phyloP scores from a whole-genome alignment of 371 early-diverging fungal species.

The Mortierella sp. region DNA sequence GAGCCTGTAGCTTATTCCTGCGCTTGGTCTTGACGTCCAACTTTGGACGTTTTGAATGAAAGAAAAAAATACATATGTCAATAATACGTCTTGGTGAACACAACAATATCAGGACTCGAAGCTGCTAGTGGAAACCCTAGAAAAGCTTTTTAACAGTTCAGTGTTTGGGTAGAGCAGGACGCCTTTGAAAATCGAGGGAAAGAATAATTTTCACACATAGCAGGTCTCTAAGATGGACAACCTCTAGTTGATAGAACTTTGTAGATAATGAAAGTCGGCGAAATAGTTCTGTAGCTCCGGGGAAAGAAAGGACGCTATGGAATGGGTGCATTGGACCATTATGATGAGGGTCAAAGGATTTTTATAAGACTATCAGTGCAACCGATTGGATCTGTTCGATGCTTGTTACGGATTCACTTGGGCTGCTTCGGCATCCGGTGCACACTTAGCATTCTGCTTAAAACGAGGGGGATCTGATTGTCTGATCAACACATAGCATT shows the following conservation, averaged over 20 bases:
- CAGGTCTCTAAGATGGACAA: slow-evolving; percentile 70
- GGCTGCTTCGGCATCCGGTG: slow-evolving; percentile 59
- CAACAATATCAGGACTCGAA: too few relatives aligned
- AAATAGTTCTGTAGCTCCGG: slow-evolving; percentile 77
- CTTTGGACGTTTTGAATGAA: too few relatives aligned
- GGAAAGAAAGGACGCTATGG: slow-evolving; percentile 72
- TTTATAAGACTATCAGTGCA: slow-evolving; percentile 42
- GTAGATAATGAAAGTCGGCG: slow-evolving; percentile 76
- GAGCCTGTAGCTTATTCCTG: too few relatives aligned
- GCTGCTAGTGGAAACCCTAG: too few relatives aligned
- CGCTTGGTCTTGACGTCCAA: too few relatives aligned
- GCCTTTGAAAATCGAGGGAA: slow-evolving; percentile 67
- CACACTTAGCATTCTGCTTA: slow-evolving; percentile 69
- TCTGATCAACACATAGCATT: slow-evolving; percentile 84
- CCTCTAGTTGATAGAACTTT: slow-evolving; percentile 78
- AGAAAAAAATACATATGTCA: too few relatives aligned
- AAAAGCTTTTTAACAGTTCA: too few relatives aligned
- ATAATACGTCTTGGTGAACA: too few relatives aligned
- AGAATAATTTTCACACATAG: slow-evolving; percentile 65
- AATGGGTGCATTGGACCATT: slow-evolving; percentile 62
- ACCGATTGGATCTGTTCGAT: slow-evolving; percentile 43
- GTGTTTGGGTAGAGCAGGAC: too few relatives aligned
- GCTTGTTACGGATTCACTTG: slow-evolving; percentile 39
- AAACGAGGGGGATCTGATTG: slow-evolving; percentile 81
- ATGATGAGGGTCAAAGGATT: slow-evolving; percentile 56